Percentiles rank a stretch among this genome's conserved stretches.
phyloP scores from a whole-genome alignment of 2,329 filamentous ascomycete species.

The Corinectria fuckeliana region DNA sequence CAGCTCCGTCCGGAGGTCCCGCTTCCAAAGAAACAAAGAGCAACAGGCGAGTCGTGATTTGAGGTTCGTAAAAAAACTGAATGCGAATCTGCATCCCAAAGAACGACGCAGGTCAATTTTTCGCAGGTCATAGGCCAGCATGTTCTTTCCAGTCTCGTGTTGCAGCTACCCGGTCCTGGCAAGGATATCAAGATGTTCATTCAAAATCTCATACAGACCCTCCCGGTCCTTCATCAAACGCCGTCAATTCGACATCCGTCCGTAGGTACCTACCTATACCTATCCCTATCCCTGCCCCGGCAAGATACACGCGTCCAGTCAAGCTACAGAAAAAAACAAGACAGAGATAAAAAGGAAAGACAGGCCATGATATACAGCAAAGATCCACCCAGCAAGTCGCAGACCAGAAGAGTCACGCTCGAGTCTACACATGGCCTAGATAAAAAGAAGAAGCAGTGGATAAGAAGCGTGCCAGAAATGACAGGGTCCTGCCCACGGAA shows the following conservation, averaged over 20 bases:
- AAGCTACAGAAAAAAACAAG: neutral
- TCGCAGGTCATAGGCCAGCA: too few species aligned
- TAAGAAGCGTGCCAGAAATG: neutral
- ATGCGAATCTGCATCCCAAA: neutral
- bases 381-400: constrained; percentile 26
- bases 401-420: constrained; percentile 7
- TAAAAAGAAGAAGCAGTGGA: constrained; percentile 1
- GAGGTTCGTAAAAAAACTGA: too few species aligned
- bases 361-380: constrained; percentile 29
- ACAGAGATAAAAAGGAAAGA: constrained; percentile 3
- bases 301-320: constrained; percentile 20
- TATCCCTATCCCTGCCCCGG: too few species aligned
- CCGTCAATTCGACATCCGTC: constrained; percentile 22
- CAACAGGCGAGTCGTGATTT: neutral
- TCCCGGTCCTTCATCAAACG: constrained; percentile 25
- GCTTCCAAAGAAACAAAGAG: neutral
- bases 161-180: neutral
- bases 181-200: constrained; percentile 10
- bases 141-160: neutral
- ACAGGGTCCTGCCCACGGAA: constrained; percentile 15
- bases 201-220: constrained; percentile 19
- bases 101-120: too few species aligned
- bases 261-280: constrained; percentile 5
- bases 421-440: constrained; percentile 6
- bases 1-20: constrained; percentile 16